phyloP scores from a whole-genome alignment of 768 basidiomycete genomes.

The Neoboletus magnificus region DNA sequence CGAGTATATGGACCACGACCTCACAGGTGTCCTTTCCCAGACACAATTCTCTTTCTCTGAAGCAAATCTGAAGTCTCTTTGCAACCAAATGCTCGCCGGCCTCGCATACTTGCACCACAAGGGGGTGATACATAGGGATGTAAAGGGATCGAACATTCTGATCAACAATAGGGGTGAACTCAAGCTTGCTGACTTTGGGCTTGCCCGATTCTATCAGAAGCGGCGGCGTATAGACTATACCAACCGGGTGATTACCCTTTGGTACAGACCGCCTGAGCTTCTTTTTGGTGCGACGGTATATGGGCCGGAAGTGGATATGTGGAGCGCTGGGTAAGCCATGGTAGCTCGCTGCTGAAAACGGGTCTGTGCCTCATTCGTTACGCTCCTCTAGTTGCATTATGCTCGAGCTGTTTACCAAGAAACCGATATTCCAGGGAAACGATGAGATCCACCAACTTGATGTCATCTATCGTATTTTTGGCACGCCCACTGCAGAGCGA shows the following conservation, averaged over 20 bases:
- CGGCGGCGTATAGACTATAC: conserved; percentile 90
- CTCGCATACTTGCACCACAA: conserved; percentile 94
- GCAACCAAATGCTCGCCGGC: conserved; percentile 92
- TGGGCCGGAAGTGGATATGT: conserved; percentile 98
- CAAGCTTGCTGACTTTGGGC: conserved; percentile 95
- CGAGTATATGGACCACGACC: conserved; percentile 98
- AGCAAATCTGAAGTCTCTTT: conserved; percentile 93
- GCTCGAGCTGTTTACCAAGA: conserved; percentile 94
- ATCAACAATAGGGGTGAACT: conserved; percentile 88
- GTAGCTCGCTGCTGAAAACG: not conserved
- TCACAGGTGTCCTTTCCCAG: conserved; percentile 92
- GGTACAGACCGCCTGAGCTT: conserved; percentile 97
- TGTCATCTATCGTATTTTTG: conserved; percentile 85
- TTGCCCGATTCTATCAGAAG: conserved; percentile 95
- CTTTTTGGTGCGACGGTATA: conserved; percentile 95
- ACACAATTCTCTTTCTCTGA: conserved; percentile 80
- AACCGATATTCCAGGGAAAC: conserved; percentile 95
- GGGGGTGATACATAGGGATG: conserved; percentile 95
- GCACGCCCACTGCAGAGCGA: conserved; percentile 76
- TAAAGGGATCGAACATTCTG: conserved; percentile 98
- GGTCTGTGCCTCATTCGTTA: not conserved
- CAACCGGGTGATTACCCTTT: conserved; percentile 98
- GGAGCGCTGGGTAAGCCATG: conserved; percentile 86
- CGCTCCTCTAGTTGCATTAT: conserved; percentile 79
- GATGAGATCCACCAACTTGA: conserved; percentile 98